phyloP scores from a whole-genome alignment of 2,329 filamentous ascomycete species.

The Rhynchosporium secalis region DNA sequence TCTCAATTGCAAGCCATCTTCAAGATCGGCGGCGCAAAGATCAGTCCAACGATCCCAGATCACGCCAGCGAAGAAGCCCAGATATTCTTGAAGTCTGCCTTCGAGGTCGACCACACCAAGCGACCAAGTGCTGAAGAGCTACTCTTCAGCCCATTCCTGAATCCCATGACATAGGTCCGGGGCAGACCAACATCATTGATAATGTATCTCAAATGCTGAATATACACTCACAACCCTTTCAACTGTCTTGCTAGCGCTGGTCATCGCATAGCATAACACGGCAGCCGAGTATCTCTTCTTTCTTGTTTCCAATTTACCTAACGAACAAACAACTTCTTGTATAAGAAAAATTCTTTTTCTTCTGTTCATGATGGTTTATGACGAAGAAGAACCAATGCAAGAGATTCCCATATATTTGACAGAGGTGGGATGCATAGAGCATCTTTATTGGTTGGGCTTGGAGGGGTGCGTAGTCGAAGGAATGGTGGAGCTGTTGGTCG shows the following conservation, averaged over 20 bases:
- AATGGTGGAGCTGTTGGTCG: background rate
- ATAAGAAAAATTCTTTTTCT: conserved; percentile 18
- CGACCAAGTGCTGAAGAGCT: conserved; percentile 90
- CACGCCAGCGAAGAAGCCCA: conserved; percentile 81
- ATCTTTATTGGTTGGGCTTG: conserved; percentile 9
- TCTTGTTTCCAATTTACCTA: background rate
- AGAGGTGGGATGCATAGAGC: conserved; percentile 1
- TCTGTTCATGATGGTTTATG: background rate
- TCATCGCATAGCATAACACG: conserved; percentile 30
- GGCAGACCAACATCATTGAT: background rate
- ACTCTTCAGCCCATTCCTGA: conserved; percentile 78
- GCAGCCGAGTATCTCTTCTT: conserved; percentile 3
- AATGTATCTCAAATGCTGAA: background rate
- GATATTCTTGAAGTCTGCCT: conserved; percentile 82
- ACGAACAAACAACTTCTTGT: conserved; percentile 19
- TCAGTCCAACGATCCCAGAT: conserved; percentile 84
- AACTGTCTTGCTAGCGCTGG: conserved; percentile 31
- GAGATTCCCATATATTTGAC: conserved; percentile 9
- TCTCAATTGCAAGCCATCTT: conserved; percentile 98
- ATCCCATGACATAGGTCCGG: conserved; percentile 58
- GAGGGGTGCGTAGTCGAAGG: background rate
- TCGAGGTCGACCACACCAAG: conserved; percentile 93
- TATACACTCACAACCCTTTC: conserved; percentile 5
- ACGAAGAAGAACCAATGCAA: conserved; percentile 13
- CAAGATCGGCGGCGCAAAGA: conserved; percentile 89